Base-by-base conservation (phyloP, 768 basidiomycete species). In the Hygrophoropsis aurantiaca region DNA sequence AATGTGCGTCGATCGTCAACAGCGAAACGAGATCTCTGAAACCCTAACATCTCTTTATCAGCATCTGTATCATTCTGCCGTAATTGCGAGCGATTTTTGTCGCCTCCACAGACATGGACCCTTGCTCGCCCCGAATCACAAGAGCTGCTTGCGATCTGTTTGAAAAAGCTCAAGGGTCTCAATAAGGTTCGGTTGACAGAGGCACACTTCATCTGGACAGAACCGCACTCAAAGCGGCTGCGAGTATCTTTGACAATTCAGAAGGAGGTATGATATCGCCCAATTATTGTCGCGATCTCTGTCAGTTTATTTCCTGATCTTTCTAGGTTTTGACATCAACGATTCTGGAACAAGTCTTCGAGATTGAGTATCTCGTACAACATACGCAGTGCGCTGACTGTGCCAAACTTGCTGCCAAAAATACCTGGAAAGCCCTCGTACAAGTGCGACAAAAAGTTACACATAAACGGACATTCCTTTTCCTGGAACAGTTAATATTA, bases 381-480 rank as follows among this genome's bases (percentile, higher is more conserved):
- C 81, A 94, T 56, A 89, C 90, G 1, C 97, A 99, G 72, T 99
- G 97, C 66, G 85, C 92, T 0, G 91, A 94, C 55, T 99, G 97
- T 60, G 77, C 95, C 1, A 85, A 82, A 58, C 80, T 98, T 4
- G 97, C 97, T 0, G 97, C 97, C 3, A 99, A 98, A 73, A 97
- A 98, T 64, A 98, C 94, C 0, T 98, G 95, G 97, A 94, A 93
- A 62, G 93, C 95, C 1, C 77, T 93, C 30, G 94, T 99, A 1
- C 97, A 98, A 74, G 93, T 98, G n/a, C 86, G 97, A 38, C 97
- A 99, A 65, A 98, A 99, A 69, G 97, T 98, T 35, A 77, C 92
- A 4, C 97, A 99, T 66, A 99, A 99, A 70, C 84, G 97, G 47
- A 98, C 97, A 2, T 99, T 99, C 74, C 69, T 99, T 58, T 99